Percentiles rank a stretch among this genome's conserved stretches.
These are phyloP conservation scores for Penicillium nucicola DNA, from an alignment of 495 filamentous ascomycete genomes.

Conservation along the genomic window DNA sequence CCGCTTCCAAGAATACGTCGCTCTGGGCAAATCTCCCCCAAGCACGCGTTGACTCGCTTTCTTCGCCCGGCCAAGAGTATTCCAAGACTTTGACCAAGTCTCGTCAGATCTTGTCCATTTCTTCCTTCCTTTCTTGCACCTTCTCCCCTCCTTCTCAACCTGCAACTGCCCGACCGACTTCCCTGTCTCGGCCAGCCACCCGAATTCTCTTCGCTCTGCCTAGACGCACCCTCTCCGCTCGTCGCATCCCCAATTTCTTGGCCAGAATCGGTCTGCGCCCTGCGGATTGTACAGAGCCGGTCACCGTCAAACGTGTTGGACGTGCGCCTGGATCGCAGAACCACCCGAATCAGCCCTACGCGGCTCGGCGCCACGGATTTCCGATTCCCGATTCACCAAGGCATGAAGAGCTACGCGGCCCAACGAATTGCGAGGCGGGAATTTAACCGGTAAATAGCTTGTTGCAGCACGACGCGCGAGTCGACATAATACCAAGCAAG, in stretches of 20 bases:
- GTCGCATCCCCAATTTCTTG: constrained; percentile 5
- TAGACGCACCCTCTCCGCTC: constrained; percentile 1
- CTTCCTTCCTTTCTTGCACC: constrained; percentile 16
- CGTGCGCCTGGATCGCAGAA: not conserved
- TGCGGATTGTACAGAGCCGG: not conserved
- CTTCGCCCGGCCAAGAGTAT: constrained; percentile 19
- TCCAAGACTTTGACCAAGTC: constrained; percentile 17
- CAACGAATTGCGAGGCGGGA: constrained; percentile 22
- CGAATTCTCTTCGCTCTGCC: not conserved
- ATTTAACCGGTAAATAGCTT: constrained; percentile 23
- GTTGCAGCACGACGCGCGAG: constrained; percentile 1
- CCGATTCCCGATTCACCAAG: constrained; percentile 15
- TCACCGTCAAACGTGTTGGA: not conserved
- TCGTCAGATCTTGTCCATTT: constrained; percentile 14
- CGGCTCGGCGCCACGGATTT: constrained; percentile 9
- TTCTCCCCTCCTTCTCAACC: not conserved
- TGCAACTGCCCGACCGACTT: not conserved
- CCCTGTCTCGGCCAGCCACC: not conserved
- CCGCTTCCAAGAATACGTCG: constrained; percentile 12
- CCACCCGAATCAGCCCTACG: constrained; percentile 17
- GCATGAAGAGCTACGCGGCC: constrained; percentile 26
- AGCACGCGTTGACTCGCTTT: constrained; percentile 11
- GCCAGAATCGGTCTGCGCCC: constrained; percentile 1
- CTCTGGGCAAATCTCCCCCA: constrained; percentile 20
- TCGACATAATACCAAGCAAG: not conserved